Evolutionary conservation across 495 filamentous ascomycete species (phyloP), one percentile per base, ranked within the genome.

Genomic region (Tuber borchii): DNA sequence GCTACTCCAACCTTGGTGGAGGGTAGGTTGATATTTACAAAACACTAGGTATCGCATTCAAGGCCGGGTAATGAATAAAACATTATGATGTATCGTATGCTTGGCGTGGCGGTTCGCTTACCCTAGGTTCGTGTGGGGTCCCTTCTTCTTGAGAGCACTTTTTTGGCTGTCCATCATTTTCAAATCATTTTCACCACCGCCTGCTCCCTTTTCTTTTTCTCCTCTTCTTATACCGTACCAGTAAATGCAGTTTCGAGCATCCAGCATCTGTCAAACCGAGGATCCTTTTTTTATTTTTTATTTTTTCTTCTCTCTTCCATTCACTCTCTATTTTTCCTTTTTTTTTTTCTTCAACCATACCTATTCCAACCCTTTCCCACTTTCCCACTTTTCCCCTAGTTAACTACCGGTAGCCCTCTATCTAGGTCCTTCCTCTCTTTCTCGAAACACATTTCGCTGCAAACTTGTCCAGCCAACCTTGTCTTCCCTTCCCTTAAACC

Each of bases 401-500:
- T 65, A 17, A 65, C 56, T 65, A 40, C 39, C 39, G 39, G 39
- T 40, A 34, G 31, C 56, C 56, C 26, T 34, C 12, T 43, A 12
- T 43, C 42, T 19, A 34, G 56, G 26, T 16, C 56, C 56, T 34
- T 65, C 26, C 56, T 31, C 31, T 31, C 26, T 6, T 46, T 65
- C 56, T 31, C 56, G 26, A 65, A 65, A 65, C 56, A 65, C 56
- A 65, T 65, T 65, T 65, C 56, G 14, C 26, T 34, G 26, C 56
- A 65, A 65, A 34, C 56, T 65, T 65, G 56, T 65, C 56, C 56
- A 65, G 56, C 12, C 56, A 65, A 65, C 56, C 56, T 65, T 65
- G 26, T 26, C 56, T 65, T 61, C 48, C 48, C 51, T 61, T 65
- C 26, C 26, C 26, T 34, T 43, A 4, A 40, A 40, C n/a, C 56